Evolutionary conservation across 129 eudicot species (phyloP), one percentile per base, ranked within the genome.

Genomic region (Silybum marianum): DNA sequence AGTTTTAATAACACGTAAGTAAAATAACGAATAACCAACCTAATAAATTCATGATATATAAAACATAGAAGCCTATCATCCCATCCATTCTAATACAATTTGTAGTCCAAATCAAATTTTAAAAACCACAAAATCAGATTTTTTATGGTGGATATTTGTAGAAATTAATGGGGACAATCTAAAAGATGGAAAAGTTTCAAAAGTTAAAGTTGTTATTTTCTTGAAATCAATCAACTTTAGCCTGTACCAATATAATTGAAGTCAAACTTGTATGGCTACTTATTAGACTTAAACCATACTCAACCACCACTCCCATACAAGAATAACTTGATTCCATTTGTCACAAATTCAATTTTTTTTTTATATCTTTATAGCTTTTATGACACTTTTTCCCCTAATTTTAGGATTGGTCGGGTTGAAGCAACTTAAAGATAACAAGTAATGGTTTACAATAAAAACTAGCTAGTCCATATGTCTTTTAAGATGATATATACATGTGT

Each of bases 191-290:
- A 75, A 75, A 32, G 36, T 32, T 3, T 32, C 36, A 32, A 32
- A 32, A 75, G 79, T 25, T 51, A 75, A 75, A 75, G 79, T 28
- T 54, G 23, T 75, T 23, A 36, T 51, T 75, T 60, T 54, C 46
- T 26, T 28, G 79, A 75, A 75, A 48, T 75, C 36, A 32, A 32
- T 32, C 36, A 32, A 32, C 36, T 32, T 32, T 32, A 32, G 36
- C 36, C 36, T 32, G 28, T 16, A 36, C 42, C 60, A 6, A 38
- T 38, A 38, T 38, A 51, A 4, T 48, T 48, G 60, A 75, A 75
- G 79, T 75, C 79, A 51, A 32, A 75, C 69, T 75, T 75, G 69
- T 30, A 48, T 28, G 44, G 79, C 79, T 54, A 75, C 69, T 70
- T 28, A 69, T 69, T 42, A 69, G 73, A 13, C 73, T 74, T 75